Evolutionary conservation across 2,329 filamentous ascomycete species (phyloP).

Genomic region (Botrytis paeoniae): DNA sequence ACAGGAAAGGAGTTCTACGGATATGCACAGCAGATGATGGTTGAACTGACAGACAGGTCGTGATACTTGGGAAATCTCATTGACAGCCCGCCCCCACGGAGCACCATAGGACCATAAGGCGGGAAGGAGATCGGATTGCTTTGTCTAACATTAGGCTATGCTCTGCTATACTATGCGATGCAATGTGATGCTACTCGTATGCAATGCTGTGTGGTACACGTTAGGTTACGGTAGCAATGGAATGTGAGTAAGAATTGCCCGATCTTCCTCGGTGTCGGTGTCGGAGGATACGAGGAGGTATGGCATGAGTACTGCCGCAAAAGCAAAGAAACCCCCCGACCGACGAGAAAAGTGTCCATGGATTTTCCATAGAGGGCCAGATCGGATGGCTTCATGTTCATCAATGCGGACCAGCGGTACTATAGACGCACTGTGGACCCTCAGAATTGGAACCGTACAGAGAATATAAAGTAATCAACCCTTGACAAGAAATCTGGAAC

Average conservation of each 20-base stretch:
- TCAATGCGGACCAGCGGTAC: neutral
- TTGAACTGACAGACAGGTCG: neutral
- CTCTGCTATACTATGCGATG: neutral
- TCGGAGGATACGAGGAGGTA: constrained; percentile 10
- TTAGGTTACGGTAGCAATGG: neutral
- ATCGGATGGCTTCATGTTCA: constrained; percentile 1
- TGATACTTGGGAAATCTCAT: constrained; percentile 10
- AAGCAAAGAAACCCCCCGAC: constrained; percentile 1
- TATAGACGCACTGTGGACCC: constrained; percentile 2
- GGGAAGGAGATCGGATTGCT: neutral
- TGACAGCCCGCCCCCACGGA: neutral
- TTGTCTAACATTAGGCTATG: constrained; percentile 10
- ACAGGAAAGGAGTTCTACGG: neutral
- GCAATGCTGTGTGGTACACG: neutral
- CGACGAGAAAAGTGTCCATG: neutral
- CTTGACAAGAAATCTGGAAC: neutral
- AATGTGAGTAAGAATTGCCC: constrained; percentile 14
- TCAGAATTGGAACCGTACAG: neutral
- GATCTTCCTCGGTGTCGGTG: constrained; percentile 1
- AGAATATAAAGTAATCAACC: neutral
- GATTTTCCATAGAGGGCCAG: neutral
- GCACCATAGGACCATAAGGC: neutral
- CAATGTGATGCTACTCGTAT: neutral
- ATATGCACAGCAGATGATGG: constrained; percentile 8
- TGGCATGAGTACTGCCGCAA: constrained; percentile 7